Conservation (phyloP, 2,329 filamentous ascomycete genomes). For the Pseudogymnoascus destructans region DNA sequence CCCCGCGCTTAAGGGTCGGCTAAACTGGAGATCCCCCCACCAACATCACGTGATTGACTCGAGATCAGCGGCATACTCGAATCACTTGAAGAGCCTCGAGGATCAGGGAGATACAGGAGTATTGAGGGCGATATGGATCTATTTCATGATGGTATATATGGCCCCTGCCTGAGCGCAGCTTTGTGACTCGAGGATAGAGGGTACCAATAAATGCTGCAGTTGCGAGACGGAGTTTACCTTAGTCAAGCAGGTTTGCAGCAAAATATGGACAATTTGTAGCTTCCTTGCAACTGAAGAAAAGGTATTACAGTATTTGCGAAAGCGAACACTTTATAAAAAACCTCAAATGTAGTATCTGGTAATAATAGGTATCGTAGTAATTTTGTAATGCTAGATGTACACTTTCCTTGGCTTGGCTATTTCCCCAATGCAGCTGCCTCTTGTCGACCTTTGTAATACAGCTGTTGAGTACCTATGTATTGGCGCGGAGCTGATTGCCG, state of each 20-base stretch:
- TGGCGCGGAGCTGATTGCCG: conserved; percentile 10
- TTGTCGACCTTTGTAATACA: conserved; percentile 6
- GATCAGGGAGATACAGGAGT: background rate
- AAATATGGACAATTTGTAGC: background rate
- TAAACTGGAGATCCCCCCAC: background rate
- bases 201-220: background rate
- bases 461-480: conserved; percentile 9
- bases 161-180: background rate
- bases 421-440: conserved; percentile 3
- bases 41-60: background rate
- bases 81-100: background rate
- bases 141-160: background rate
- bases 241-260: background rate
- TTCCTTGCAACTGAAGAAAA: conserved; percentile 6
- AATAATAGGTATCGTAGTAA: background rate
- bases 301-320: background rate
- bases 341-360: background rate
- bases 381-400: conserved; percentile 3
- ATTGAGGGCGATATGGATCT: background rate
- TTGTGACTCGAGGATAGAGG: background rate
- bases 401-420: background rate
- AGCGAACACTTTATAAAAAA: background rate
- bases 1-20: conserved; percentile 6
- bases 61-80: background rate
- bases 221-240: background rate